These are phyloP conservation scores for Ophiostoma populinum DNA, from an alignment of 2,329 filamentous ascomycete species.

Conservation along the genomic window DNA sequence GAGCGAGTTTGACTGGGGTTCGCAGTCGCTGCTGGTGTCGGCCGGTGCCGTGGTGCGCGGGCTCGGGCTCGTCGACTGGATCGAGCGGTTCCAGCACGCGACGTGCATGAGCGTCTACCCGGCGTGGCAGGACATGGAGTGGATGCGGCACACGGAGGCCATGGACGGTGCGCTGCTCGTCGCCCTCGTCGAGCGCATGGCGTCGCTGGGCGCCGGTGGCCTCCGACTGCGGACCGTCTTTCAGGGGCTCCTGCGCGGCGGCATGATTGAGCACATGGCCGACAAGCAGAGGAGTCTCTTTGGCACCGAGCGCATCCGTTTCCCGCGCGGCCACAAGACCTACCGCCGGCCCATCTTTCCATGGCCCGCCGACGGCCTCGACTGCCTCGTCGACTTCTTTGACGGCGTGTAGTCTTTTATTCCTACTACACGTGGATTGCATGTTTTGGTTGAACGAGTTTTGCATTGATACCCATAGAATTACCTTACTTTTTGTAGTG, in stretches of 20 bases:
- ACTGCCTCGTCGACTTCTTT: no score
- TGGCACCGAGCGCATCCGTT: background rate
- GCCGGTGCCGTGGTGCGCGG: background rate
- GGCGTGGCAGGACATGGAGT: background rate
- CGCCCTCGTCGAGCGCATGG: slow-evolving; percentile 3
- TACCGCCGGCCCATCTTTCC: no score
- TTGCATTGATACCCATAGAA: no score
- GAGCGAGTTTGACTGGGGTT: slow-evolving; percentile 6
- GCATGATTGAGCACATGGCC: background rate
- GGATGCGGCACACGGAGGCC: background rate
- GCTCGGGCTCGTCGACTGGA: slow-evolving; percentile 8
- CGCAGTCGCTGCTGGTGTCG: background rate
- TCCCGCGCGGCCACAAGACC: background rate
- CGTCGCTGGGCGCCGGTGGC: background rate
- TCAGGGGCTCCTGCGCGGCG: slow-evolving; percentile 5
- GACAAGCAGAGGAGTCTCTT: background rate
- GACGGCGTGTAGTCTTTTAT: no score
- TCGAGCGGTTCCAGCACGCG: slow-evolving; percentile 5
- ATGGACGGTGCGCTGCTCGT: background rate
- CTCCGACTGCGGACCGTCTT: slow-evolving; percentile 5
- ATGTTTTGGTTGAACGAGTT: no score
- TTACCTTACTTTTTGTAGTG: no score
- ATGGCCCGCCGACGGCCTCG: no score
- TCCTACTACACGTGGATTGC: no score
- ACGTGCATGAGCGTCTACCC: slow-evolving; percentile 8